Base-by-base conservation (phyloP, 2,329 filamentous ascomycete genomes). In the Pseudogymnoascus sp. region DNA sequence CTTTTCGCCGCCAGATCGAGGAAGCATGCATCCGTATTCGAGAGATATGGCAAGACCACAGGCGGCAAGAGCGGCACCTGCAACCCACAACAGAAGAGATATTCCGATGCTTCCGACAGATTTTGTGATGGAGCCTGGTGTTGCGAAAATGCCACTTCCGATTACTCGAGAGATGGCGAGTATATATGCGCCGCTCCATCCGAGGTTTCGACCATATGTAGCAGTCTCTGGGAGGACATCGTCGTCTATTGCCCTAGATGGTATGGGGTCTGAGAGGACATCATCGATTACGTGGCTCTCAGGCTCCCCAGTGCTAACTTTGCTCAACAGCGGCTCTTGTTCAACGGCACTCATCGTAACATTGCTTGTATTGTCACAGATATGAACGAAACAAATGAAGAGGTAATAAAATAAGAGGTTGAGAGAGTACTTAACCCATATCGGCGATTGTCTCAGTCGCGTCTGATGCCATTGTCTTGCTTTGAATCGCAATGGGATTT, bases 101-200 rank as follows among this genome's bases (percentile, higher is more conserved):
- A 82, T 75, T 1, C 81, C 82, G 2, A 83, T 79, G 7, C 86
- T 90, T 1, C 88, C 88, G 1, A 85, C 83, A 0, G 83, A 80
- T 37, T 82, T 79, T 2, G 88, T 77, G 58, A 91, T 88, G 4
- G 85, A 79, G 0, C 84, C 86, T 0, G 85, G 87, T 79, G 73
- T 70, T 6, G 68, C 67, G 47, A 70, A 70, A 47, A 70, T 68
- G 0, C 68, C 68, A 3, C 62, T 65, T 1, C 68, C 68, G 18
- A 70, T 69, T 1, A 70, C 66, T 9, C 68, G 64, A n/a, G 67
- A 68, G 18, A 70, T 69, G 5, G 67, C 64, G 58, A 68, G 63
- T n/a, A 70, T 68, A 59, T 70, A 68, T 6, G 67, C 66, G 28
- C 67, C 66, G 22, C 59, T 64, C 67, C 66, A 68, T 1, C 62